Base-by-base conservation (phyloP, 495 filamentous ascomycete species). In the Penicillium soppii region DNA sequence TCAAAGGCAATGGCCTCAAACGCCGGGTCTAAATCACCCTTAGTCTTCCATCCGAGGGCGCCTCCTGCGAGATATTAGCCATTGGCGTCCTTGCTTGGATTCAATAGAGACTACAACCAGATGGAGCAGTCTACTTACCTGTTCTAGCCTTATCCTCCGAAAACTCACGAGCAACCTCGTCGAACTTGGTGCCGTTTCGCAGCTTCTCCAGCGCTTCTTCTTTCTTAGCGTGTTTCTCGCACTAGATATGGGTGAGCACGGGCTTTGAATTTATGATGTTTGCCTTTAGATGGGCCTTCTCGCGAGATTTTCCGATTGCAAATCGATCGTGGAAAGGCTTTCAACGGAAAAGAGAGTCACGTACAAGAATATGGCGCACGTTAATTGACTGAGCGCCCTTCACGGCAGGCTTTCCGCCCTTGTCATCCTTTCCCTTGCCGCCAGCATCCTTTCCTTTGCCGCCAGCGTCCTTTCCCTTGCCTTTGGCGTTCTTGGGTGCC, bases 101-200 rank as follows among this genome's bases (percentile, higher is more conserved):
- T 32, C 13, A 25, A 29, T 30, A 19, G 19, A 39, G 4, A 36
- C n/a, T n/a, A n/a, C n/a, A n/a, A n/a, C n/a, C n/a, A n/a, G n/a
- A n/a, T n/a, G n/a, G n/a, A n/a, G n/a, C n/a, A 25, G 38, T 27
- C 27, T 46, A 63, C 72, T 5, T 71, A 90, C 89, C 91, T 66
- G 85, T 80, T 56, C 87, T 74, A 5, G 91, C 90, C 68, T 97
- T 96, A 65, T 96, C 91, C 68, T 96, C 91, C 0, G 87, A 91
- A 56, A 86, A 92, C 62, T 91, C 84, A 53, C 82, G 76, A 6
- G 92, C 92, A 4, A 96, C 90, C n/a, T 89, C 87, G 57, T 94
- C 89, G 59, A 97, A 97, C 59, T 90, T 91, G 21, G 76, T 78
- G 7, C 91, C 91, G 23, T 82, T 84, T 38, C 79, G 77, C 15